These are phyloP conservation scores for Setaria italica DNA, from an alignment of 202 grass and related monocot genomes.

Conservation along the genomic window DNA sequence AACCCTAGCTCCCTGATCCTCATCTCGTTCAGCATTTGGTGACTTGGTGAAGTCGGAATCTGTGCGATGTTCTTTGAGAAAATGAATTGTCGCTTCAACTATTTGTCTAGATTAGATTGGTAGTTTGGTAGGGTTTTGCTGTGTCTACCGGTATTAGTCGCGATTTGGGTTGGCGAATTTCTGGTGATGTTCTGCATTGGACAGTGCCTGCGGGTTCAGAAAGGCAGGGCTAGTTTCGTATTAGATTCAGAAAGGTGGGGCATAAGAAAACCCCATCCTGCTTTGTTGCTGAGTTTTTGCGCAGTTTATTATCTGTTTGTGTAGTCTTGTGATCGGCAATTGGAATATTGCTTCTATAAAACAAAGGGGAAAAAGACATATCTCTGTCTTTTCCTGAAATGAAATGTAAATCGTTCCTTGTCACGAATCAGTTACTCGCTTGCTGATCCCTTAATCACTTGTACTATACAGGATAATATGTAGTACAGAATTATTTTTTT, in stretches of 20 bases:
- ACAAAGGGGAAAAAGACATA: background rate
- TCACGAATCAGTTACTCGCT: background rate
- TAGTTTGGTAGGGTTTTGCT: background rate
- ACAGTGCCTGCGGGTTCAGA: background rate
- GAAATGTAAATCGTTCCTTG: background rate
- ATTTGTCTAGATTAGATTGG: background rate
- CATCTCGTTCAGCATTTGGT: background rate
- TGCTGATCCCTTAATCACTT: background rate
- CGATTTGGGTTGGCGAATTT: conserved; percentile 12
- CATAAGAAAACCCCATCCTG: background rate
- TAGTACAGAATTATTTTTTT: background rate
- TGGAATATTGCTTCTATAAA: background rate
- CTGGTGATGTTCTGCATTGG: background rate
- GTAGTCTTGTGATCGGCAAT: background rate
- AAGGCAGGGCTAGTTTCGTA: background rate
- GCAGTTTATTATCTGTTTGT: background rate
- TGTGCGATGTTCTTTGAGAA: background rate
- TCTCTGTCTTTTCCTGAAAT: background rate
- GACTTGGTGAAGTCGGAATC: background rate
- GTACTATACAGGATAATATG: background rate
- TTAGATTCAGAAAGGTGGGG: background rate
- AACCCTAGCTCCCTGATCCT: conserved; percentile 11
- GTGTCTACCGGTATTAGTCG: background rate
- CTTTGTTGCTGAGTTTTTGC: background rate
- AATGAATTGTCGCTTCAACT: background rate